A percentile compares a stretch with the other conserved stretches of the same genome.
Conservation (phyloP, 1,284 basidiomycete species). For the Sphaerobolus stellatus region DNA sequence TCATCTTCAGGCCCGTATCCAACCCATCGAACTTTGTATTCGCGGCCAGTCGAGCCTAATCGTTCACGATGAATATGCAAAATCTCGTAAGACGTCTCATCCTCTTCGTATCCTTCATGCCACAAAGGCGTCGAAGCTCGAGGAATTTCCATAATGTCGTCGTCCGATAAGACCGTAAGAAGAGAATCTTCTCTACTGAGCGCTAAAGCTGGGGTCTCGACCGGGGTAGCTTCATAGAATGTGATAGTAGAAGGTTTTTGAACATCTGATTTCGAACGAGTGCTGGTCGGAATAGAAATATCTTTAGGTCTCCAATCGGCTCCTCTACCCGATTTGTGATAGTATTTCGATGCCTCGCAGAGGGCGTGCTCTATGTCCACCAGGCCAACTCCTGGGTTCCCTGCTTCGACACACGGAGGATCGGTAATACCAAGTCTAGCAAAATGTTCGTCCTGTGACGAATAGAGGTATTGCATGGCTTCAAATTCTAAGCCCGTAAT, state of each 20-base stretch:
- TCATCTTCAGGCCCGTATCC: constrained; percentile 56
- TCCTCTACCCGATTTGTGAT: no score
- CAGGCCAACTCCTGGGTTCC: constrained; percentile 26
- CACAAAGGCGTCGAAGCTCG: no score
- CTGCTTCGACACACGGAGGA: constrained; percentile 28
- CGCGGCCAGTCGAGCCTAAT: constrained; percentile 35
- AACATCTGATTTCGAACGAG: no score
- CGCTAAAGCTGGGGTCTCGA: no score
- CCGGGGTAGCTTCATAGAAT: no score
- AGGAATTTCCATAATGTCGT: constrained; percentile 27
- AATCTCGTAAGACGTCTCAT: constrained; percentile 44
- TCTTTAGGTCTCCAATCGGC: no score
- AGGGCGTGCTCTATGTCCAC: constrained; percentile 62
- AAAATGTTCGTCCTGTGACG: constrained; percentile 55
- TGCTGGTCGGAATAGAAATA: no score
- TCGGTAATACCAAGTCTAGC: constrained; percentile 43
- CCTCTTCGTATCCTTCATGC: no score
- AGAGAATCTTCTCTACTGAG: no score
- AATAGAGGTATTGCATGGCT: constrained; percentile 56
- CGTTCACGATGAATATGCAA: constrained; percentile 38
- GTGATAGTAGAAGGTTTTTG: no score
- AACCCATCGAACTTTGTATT: constrained; percentile 60
- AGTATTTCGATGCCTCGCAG: constrained; percentile 69
- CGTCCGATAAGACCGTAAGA: no score
- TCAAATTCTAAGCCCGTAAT: constrained; percentile 44